These are phyloP conservation scores for Xylariaceae sp. DNA, from an alignment of 2,329 filamentous ascomycete species.

Conservation along the genomic window DNA sequence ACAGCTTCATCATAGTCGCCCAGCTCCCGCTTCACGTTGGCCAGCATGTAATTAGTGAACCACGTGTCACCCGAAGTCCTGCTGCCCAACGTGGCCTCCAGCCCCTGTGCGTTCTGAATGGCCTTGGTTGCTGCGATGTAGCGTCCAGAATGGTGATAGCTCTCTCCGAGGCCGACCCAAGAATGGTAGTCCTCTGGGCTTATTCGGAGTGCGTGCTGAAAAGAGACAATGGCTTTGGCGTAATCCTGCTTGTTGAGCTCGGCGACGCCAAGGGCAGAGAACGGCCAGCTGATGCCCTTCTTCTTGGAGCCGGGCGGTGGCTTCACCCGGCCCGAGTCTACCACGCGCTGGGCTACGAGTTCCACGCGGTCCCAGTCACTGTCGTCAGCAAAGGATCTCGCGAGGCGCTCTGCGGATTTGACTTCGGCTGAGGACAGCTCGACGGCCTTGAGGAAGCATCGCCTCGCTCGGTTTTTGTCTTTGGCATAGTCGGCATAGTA, in stretches of 20 bases:
- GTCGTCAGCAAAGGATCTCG: constrained; percentile 78
- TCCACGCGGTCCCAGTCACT: constrained; percentile 97
- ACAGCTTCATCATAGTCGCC: constrained; percentile 86
- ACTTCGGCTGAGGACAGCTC: constrained; percentile 86
- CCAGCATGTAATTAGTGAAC: constrained; percentile 96
- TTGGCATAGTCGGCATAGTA: constrained; percentile 89
- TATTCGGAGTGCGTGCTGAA: constrained; percentile 81
- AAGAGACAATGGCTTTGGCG: constrained; percentile 80
- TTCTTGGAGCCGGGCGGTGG: constrained; percentile 89
- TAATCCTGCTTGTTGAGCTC: constrained; percentile 94
- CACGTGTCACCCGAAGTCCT: constrained; percentile 65
- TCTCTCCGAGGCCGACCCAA: constrained; percentile 95
- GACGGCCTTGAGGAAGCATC: constrained; percentile 93
- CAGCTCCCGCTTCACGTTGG: constrained; percentile 87
- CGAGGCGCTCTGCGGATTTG: constrained; percentile 79
- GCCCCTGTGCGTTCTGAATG: constrained; percentile 74
- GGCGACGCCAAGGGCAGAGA: constrained; percentile 86
- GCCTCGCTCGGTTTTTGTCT: constrained; percentile 79
- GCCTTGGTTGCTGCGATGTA: constrained; percentile 93
- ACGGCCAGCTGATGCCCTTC: constrained; percentile 92
- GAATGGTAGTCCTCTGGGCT: constrained; percentile 86
- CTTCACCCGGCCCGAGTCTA: constrained; percentile 90
- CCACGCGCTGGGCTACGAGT: constrained; percentile 80
- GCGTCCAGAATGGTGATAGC: constrained; percentile 88
- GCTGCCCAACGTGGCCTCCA: constrained; percentile 57